Percentiles rank a stretch among this genome's conserved stretches.
phyloP scores from a whole-genome alignment of 208 protist species.

The Herpetomonas tarakana region DNA sequence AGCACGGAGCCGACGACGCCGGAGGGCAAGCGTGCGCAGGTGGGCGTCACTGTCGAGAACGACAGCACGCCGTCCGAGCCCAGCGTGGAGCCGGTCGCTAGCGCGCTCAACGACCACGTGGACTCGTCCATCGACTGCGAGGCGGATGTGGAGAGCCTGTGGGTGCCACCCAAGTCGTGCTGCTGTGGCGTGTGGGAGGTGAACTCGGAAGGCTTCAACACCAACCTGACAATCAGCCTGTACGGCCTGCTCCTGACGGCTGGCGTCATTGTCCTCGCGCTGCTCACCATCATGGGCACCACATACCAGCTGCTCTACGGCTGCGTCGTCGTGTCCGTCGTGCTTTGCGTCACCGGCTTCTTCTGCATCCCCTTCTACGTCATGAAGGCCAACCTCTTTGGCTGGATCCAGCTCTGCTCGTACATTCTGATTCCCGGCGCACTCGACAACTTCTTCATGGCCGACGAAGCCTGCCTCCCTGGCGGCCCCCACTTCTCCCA shows the following conservation, averaged over 20 bases:
- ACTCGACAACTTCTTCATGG: constrained; percentile 52
- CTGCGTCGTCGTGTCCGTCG: constrained; percentile 22
- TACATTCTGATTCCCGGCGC: constrained; percentile 42
- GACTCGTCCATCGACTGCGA: background rate
- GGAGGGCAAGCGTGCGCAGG: background rate
- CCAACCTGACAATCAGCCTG: constrained; percentile 16
- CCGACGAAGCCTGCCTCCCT: constrained; percentile 24
- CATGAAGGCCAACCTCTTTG: constrained; percentile 49
- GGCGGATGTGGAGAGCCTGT: background rate
- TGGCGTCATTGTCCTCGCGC: constrained; percentile 22
- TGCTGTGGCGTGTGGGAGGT: constrained; percentile 15
- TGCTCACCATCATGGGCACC: constrained; percentile 26
- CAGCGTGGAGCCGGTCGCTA: background rate
- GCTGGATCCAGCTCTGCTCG: constrained; percentile 27
- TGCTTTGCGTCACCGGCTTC: constrained; percentile 35
- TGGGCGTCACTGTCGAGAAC: background rate
- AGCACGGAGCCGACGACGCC: background rate
- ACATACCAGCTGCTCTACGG: constrained; percentile 30
- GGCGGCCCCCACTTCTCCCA: constrained; percentile 47
- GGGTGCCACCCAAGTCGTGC: constrained; percentile 3
- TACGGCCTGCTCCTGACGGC: constrained; percentile 36
- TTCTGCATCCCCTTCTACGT: constrained; percentile 36
- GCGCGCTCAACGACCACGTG: background rate
- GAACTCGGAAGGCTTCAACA: constrained; percentile 22
- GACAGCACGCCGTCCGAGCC: background rate